Base-by-base conservation (phyloP, 352 stramenopile species). In the Plasmopara muralis region DNA sequence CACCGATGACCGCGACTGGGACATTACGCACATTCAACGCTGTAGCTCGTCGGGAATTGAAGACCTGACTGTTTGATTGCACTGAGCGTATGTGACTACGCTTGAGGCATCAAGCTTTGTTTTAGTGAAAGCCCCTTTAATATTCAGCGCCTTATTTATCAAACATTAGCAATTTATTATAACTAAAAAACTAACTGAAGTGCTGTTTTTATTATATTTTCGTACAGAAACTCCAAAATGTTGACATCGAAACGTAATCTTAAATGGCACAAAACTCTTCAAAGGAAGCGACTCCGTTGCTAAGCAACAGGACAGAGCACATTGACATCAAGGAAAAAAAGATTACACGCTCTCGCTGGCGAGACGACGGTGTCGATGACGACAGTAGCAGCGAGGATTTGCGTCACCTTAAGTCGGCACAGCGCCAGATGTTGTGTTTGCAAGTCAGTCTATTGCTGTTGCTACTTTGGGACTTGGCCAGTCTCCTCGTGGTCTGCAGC, bases 371-470 rank as follows among this genome's bases (percentile, higher is more conserved):
- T 42, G 62, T 56, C 28, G 62, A 63, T 42, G 51, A 57, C 14
- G 33, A 53, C 33, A 55, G 39, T 37, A 31, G 12, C 15, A 53
- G 28, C 14, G 38, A 15, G 8, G 57, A 59, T 49, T 20, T 46
- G 13, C 42, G 54, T 9, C 50, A 50, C 12, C 54, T 52, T 40
- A 70, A 62, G 51, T 57, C 60, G 30, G 53, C 59, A 30, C 62
- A 75, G 41, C 76, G 76, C 20, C 69, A 84, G 47, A 70, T 87
- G 60, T 61, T 82, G 47, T 87, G 76, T 50, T 46, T 87, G 47
- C 76, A 87, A 60, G 82, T 87, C 62, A 83, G 57, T 56, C 68
- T 85, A 29, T 67, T 87, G 53, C 41, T 87, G 14, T 43, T 87
- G n/a, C 47, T 87, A 8, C 61, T 63, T 14, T 60, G 64, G 49